Evolutionary conservation across 805 yeast species (phyloP).

Genomic region (Starmerella floricola): DNA sequence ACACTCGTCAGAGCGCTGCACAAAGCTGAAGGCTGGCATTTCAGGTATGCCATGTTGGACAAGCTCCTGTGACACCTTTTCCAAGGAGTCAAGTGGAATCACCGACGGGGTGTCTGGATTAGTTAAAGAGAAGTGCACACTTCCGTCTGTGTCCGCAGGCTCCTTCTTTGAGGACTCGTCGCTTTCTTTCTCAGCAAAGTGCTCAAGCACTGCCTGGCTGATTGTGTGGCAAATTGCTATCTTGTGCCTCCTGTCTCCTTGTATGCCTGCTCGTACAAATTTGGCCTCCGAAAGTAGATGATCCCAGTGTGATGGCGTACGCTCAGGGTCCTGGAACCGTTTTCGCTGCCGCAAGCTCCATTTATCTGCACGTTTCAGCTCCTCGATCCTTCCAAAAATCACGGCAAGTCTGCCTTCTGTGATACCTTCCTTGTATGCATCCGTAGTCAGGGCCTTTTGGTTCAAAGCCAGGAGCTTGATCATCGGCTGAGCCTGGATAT

Average conservation of each 20-base stretch:
- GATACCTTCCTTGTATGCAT: slow-evolving; percentile 69
- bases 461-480: slow-evolving; percentile 71
- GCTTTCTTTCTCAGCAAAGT: slow-evolving; percentile 41
- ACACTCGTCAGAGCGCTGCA: slow-evolving; percentile 11
- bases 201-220: slow-evolving; percentile 59
- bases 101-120: slow-evolving; percentile 17
- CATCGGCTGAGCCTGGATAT: slow-evolving; percentile 78
- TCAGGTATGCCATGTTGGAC: slow-evolving; percentile 20
- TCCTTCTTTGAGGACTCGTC: neutral
- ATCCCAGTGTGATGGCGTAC: slow-evolving; percentile 54
- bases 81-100: neutral
- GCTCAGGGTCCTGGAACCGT: slow-evolving; percentile 53
- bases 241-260: slow-evolving; percentile 57
- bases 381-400: slow-evolving; percentile 81
- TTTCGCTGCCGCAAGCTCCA: slow-evolving; percentile 88
- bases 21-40: slow-evolving; percentile 6
- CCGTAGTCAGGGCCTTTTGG: slow-evolving; percentile 76
- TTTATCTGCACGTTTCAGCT: slow-evolving; percentile 68
- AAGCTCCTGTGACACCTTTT: slow-evolving; percentile 10
- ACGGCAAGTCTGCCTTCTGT: slow-evolving; percentile 88
- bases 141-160: neutral
- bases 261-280: slow-evolving; percentile 73
- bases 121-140: neutral
- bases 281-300: slow-evolving; percentile 59
- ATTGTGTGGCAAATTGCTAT: slow-evolving; percentile 55